Evolutionary conservation across 805 yeast genomes (phyloP).

Genomic region (Metschnikowia sp.): DNA sequence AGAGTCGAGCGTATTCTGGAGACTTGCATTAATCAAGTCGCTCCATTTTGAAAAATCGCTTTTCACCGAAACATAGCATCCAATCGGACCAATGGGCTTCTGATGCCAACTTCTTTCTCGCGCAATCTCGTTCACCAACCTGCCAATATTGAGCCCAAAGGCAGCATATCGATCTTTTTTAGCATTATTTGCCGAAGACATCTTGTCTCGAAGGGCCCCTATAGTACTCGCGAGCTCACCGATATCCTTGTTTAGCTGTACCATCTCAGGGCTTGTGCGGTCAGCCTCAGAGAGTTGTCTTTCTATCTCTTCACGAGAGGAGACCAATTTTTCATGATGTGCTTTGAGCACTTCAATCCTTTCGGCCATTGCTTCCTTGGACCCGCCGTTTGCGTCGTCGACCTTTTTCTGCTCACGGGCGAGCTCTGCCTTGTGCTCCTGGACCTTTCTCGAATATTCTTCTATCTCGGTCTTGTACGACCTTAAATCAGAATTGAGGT

Average conservation of each 20-base stretch:
- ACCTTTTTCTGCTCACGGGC: slow-evolving; percentile 36
- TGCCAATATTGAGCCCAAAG: slow-evolving; percentile 47
- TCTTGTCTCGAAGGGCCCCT: slow-evolving; percentile 5
- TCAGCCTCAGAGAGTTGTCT: slow-evolving; percentile 3
- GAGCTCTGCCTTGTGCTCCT: slow-evolving; percentile 21
- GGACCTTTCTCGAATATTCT: slow-evolving; percentile 9
- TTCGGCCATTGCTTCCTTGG: slow-evolving; percentile 31
- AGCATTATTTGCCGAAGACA: slow-evolving; percentile 9
- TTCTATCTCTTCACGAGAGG: slow-evolving; percentile 11
- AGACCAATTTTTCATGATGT: slow-evolving; percentile 7
- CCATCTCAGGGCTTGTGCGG: slow-evolving; percentile 10
- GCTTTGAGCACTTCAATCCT: slow-evolving; percentile 13
- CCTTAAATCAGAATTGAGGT: slow-evolving; percentile 10
- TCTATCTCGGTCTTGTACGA: slow-evolving; percentile 22
- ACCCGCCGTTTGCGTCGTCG: slow-evolving; percentile 42
- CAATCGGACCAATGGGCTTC: slow-evolving; percentile 80
- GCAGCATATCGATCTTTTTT: slow-evolving; percentile 40
- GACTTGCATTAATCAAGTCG: slow-evolving; percentile 53
- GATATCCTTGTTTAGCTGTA: slow-evolving; percentile 9
- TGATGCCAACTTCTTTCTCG: slow-evolving; percentile 30
- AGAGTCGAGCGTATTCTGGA: slow-evolving; percentile 50
- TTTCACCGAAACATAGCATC: slow-evolving; percentile 56
- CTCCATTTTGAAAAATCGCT: slow-evolving; percentile 54
- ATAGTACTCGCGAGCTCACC: slow-evolving; percentile 7
- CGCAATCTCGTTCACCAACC: slow-evolving; percentile 38